These are phyloP conservation scores for Cymodocea nodosa DNA, from an alignment of 116 monocot genomes.

Conservation along the genomic window DNA sequence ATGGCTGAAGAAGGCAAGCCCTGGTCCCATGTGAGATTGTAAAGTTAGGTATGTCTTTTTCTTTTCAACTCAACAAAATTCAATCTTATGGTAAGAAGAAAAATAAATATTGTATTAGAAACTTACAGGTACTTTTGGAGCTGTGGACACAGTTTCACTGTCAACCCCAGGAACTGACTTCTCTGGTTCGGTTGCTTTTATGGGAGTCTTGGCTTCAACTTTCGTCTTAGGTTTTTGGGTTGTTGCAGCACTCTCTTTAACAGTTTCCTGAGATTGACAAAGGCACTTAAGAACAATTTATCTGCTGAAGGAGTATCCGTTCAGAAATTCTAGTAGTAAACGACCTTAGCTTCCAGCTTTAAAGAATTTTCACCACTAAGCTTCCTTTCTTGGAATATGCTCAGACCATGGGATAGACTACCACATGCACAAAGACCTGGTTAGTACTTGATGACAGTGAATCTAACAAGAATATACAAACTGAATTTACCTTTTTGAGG, in stretches of 20 bases:
- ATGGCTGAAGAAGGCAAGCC: no score
- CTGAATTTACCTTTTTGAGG: constrained; percentile 45
- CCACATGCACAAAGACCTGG: constrained; percentile 3
- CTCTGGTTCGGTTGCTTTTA: constrained; percentile 52
- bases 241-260: constrained; percentile 12
- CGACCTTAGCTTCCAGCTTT: constrained; percentile 70
- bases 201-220: constrained; percentile 29
- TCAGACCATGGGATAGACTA: constrained; percentile 91
- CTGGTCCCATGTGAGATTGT: no score
- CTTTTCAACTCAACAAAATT: neutral
- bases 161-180: constrained; percentile 35
- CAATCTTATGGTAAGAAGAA: neutral
- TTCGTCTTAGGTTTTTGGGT: constrained; percentile 27
- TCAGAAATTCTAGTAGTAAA: neutral
- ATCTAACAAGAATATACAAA: neutral
- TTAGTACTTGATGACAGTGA: neutral
- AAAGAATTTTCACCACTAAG: constrained; percentile 42
- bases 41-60: no score
- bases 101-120: neutral
- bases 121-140: constrained; percentile 31
- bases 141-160: constrained; percentile 20
- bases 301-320: neutral
- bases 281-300: neutral
- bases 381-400: constrained; percentile 79
- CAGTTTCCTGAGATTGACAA: neutral